A percentile compares a stretch with the other conserved stretches of the same genome.
Conservation (phyloP, 352 stramenopile species). For the Phytophthora capsici region DNA sequence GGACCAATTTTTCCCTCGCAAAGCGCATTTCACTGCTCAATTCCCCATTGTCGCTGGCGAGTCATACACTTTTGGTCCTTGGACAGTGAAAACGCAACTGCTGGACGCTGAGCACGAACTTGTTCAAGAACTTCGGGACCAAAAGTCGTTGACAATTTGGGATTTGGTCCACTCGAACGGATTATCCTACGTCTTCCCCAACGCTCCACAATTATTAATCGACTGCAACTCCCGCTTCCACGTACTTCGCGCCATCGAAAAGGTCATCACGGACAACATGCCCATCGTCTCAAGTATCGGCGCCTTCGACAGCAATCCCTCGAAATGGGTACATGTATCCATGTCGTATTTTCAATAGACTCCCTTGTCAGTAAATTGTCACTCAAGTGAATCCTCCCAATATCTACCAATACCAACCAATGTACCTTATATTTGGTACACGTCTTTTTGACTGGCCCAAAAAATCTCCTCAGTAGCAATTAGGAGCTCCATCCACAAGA, state of each 20-base stretch:
- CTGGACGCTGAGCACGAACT: conserved; percentile 28
- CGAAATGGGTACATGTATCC: conserved; percentile 54
- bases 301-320: conserved; percentile 38
- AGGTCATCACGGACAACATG: conserved; percentile 77
- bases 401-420: conserved; percentile 18
- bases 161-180: conserved; percentile 57
- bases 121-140: conserved; percentile 32
- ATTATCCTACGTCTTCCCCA: conserved; percentile 70
- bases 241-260: conserved; percentile 66
- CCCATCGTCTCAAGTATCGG: conserved; percentile 64
- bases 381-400: neutral
- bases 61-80: conserved; percentile 62
- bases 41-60: conserved; percentile 39
- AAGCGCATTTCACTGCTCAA: conserved; percentile 26
- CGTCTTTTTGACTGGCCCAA: conserved; percentile 13
- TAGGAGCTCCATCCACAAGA: too few relatives aligned
- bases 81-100: conserved; percentile 53
- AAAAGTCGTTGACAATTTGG: conserved; percentile 59
- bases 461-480: too few relatives aligned
- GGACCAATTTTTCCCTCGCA: conserved; percentile 68
- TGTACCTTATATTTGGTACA: conserved; percentile 1
- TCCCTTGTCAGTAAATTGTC: conserved; percentile 5
- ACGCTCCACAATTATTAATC: conserved; percentile 59
- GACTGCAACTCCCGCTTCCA: conserved; percentile 60
- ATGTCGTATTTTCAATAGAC: conserved; percentile 40